Evolutionary conservation across 129 eudicot species (phyloP), one percentile per base, ranked within the genome.

Genomic region (Erigeron canadensis): DNA sequence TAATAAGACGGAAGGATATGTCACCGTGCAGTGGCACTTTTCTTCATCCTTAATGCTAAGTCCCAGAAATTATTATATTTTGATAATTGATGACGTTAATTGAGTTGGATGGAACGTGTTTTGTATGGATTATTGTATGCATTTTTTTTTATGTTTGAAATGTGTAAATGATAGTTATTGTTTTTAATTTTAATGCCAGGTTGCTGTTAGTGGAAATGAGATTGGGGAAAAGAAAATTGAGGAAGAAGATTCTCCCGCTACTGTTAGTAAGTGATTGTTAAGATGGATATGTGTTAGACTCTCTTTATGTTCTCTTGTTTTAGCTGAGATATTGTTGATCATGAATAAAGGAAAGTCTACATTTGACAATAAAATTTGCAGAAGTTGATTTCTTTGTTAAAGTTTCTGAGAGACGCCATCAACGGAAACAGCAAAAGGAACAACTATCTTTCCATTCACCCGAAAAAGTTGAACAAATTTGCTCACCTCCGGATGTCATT

Each of bases 241-340:
- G 16, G 85, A 74, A 23, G 76, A 76, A 44, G 81, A 75, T 71
- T 81, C 89, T 72, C 86, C 86, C 42, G 77, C 57, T 78, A 46
- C 71, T 74, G 63, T 47, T 55, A 82, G 97, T 91, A 80, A 86
- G 97, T 84, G 72, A 72, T 79, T 16, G 62, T 9, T 66, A 55
- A 62, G 19, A 72, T 77, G 60, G 41, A 82, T 59, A 17, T 39
- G 18, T 53, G 18, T 38, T 62, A 13, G 28, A 1, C 56, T 44
- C 46, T 72, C 70, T 43, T n/a, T 51, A n/a, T 28, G 59, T 63
- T 12, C 55, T 23, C 28, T 54, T 63, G 28, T 63, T 66, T 77
- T 70, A 34, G 75, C 47, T 75, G 57, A 63, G 15, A 53, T 75
- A 8, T 70, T 45, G 40, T 60, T n/a, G 16, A 41, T 22, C 19